phyloP scores from a whole-genome alignment of 2,329 filamentous ascomycete species.

The Phyllosticta citrichinensis region DNA sequence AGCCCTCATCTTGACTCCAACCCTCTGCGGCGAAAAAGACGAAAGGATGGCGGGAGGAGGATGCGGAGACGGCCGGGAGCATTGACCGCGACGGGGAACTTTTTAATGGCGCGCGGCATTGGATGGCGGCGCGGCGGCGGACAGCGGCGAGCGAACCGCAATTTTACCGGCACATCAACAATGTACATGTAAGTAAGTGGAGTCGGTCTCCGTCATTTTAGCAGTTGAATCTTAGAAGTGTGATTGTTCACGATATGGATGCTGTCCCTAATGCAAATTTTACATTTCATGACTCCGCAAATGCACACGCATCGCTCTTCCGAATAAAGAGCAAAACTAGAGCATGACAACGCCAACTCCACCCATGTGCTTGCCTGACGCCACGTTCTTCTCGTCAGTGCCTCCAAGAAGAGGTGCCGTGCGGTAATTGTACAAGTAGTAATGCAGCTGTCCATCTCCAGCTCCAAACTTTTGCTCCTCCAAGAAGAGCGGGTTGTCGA shows the following conservation, averaged over 20 bases:
- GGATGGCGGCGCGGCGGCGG: neutral
- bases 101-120: slow-evolving; percentile 1
- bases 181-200: neutral
- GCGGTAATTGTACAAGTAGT: slow-evolving; percentile 96
- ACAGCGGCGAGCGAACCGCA: neutral
- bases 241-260: neutral
- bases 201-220: neutral
- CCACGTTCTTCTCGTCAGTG: slow-evolving; percentile 65
- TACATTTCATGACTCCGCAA: neutral
- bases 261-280: neutral
- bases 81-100: slow-evolving; percentile 7
- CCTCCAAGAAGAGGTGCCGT: slow-evolving; percentile 78
- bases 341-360: slow-evolving; percentile 86
- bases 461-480: slow-evolving; percentile 90
- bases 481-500: slow-evolving; percentile 91
- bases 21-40: neutral
- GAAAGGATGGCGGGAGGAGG: neutral
- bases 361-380: slow-evolving; percentile 69
- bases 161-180: neutral
- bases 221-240: neutral
- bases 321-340: slow-evolving; percentile 20
- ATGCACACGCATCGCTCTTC: neutral
- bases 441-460: slow-evolving; percentile 90
- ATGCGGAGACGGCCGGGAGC: slow-evolving; percentile 7
- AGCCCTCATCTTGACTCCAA: slow-evolving; percentile 7